Conservation (phyloP, 1,284 basidiomycete species). For the Agroathelia rolfsii region DNA sequence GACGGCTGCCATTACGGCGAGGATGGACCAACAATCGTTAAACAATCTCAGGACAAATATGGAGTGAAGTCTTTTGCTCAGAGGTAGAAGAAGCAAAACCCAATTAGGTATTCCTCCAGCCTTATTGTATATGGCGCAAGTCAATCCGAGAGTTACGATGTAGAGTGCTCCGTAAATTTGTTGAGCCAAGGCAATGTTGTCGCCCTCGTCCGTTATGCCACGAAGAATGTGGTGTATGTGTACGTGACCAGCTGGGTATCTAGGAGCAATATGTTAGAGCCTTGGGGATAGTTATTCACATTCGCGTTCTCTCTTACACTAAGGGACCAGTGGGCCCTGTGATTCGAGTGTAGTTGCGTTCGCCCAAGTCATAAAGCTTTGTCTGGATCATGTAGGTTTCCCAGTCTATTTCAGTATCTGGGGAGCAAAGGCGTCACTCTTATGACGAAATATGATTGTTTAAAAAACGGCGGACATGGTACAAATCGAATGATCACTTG, state of each 20-base stretch:
- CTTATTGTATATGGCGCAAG: constrained; percentile 60
- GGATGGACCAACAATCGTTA: constrained; percentile 87
- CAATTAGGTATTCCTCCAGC: constrained; percentile 69
- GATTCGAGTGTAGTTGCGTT: constrained; percentile 80
- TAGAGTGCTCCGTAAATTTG: constrained; percentile 73
- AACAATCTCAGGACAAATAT: constrained; percentile 90
- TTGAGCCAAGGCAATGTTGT: constrained; percentile 61
- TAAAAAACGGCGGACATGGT: constrained; percentile 43
- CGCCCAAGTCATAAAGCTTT: constrained; percentile 70
- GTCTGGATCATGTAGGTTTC: constrained; percentile 88
- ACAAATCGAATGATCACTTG: constrained; percentile 71
- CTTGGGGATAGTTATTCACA: no score
- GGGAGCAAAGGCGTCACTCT: constrained; percentile 12
- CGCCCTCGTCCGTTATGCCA: constrained; percentile 52
- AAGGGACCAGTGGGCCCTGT: constrained; percentile 88
- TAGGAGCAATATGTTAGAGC: constrained; percentile 33
- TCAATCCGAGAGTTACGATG: constrained; percentile 50
- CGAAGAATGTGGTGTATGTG: constrained; percentile 76
- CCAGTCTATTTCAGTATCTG: constrained; percentile 99
- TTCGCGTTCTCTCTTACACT: no score
- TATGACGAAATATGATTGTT: constrained; percentile 4
- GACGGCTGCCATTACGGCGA: constrained; percentile 50
- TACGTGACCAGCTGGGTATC: constrained; percentile 93
- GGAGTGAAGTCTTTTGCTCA: constrained; percentile 92
- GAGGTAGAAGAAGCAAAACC: constrained; percentile 64